Evolutionary conservation across 768 basidiomycete genomes (phyloP).

Genomic region (Tephrocybe rancida): DNA sequence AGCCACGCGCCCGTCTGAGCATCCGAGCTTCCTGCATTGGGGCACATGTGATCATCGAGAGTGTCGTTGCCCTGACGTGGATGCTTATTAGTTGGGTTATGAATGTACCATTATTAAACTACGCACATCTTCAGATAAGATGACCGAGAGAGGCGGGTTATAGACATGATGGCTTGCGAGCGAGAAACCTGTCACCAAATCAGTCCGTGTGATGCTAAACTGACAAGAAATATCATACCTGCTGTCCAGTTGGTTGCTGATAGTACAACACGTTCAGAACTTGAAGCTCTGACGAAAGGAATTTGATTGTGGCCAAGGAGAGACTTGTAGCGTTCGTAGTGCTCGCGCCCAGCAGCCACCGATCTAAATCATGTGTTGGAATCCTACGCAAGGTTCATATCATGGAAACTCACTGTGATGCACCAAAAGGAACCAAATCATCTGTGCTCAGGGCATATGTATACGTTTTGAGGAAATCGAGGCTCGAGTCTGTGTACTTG

Average conservation of each 20-base stretch:
- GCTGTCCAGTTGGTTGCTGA: conserved; percentile 73
- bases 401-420: conserved; percentile 58
- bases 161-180: conserved; percentile 47
- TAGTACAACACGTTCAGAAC: conserved; percentile 59
- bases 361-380: conserved; percentile 28
- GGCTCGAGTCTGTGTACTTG: conserved; percentile 41
- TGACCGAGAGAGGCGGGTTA: conserved; percentile 52
- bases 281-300: conserved; percentile 53
- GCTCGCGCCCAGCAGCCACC: conserved; percentile 47
- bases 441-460: conserved; percentile 58
- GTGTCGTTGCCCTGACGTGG: conserved; percentile 57
- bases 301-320: conserved; percentile 44
- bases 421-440: conserved; percentile 70
- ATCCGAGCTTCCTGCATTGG: conserved; percentile 49
- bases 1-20: conserved; percentile 55
- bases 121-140: conserved; percentile 58
- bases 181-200: conserved; percentile 53
- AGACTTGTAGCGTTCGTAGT: conserved; percentile 55
- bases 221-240: conserved; percentile 41
- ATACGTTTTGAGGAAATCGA: conserved; percentile 63
- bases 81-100: no score
- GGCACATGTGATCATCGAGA: conserved; percentile 67
- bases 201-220: background rate
- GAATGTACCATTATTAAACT: no score
- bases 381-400: no score